These are phyloP conservation scores for Cordyceps javanica DNA, from an alignment of 2,329 filamentous ascomycete species.

Conservation along the genomic window DNA sequence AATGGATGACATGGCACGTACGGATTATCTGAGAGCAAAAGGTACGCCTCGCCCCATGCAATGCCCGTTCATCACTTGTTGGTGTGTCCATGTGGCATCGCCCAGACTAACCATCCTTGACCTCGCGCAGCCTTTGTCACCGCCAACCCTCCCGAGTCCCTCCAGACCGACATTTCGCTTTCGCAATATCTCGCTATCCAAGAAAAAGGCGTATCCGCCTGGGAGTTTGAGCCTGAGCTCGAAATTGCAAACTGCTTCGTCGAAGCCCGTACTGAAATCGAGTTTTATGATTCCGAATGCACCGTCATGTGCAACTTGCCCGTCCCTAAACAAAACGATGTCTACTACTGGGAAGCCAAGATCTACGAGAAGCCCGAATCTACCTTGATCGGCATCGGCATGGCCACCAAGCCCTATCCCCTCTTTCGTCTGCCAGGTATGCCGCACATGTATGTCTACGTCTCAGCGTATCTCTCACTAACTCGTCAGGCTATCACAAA, in stretches of 20 bases:
- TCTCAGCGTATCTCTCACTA: constrained; percentile 13
- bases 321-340: constrained; percentile 97
- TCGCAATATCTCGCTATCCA: constrained; percentile 98
- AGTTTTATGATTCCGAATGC: constrained; percentile 97
- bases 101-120: neutral
- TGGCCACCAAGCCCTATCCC: constrained; percentile 95
- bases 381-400: constrained; percentile 81
- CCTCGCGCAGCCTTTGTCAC: constrained; percentile 71
- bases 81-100: neutral
- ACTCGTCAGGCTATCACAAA: constrained; percentile 71
- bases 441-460: constrained; percentile 22
- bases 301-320: constrained; percentile 95
- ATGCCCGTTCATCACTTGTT: neutral
- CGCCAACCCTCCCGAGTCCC: constrained; percentile 88
- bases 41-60: constrained; percentile 50
- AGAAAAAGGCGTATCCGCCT: constrained; percentile 98
- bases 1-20: constrained; percentile 89
- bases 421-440: constrained; percentile 87
- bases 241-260: constrained; percentile 99
- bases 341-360: constrained; percentile 99
- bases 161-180: constrained; percentile 93
- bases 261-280: constrained; percentile 90
- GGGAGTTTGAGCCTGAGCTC: constrained; percentile 98
- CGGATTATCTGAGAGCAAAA: constrained; percentile 91
- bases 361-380: constrained; percentile 94